Base-by-base conservation (phyloP, 441 rosid species). In the Brassica hybrid region DNA sequence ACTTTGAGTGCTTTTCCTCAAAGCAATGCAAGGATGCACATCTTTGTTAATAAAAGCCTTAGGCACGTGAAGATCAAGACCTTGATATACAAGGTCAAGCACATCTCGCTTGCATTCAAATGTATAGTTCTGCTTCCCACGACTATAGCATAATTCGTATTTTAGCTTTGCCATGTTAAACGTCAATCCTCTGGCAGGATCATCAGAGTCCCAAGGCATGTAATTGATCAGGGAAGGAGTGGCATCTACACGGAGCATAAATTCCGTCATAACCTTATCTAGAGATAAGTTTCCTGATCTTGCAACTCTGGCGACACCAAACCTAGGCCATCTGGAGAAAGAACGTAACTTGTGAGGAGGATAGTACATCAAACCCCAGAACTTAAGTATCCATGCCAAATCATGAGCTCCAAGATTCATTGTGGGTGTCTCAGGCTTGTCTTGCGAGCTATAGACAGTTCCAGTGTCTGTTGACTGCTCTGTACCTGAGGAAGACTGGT, bases 81-180 rank as follows among this genome's bases (percentile, higher is more conserved):
- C 99, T 81, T 89, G 97, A 83, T 97, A 94, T 77, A 97, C 97
- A 85, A 91, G 94, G 88, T 94, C 99, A 81, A 97, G 98, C 57
- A 90, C 85, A 71, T 88, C 99, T 76, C 99, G 97, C 81, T 79
- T 85, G 90, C 94, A 88, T 17, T 93, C 96, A 77, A 90, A 97
- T 73, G 98, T 93, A 84, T 84, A 97, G 61, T 88, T 93, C 81
- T 94, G 96, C 90, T 87, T 89, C 63, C 98, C 99, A 54, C 99
- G 94, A 83, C 98, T 86, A 63, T 27, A 87, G 84, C 87, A 90
- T 66, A 90, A 82, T 86, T 97, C 99, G 74, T 79, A 88, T 83
- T 94, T 97, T 78, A 97, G 79, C 88, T 94, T 93, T 70, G 88
- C 64, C 96, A 94, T 88, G 73, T 68, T 84, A 87, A 94, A 87